Evolutionary conservation across 805 yeast genomes (phyloP).

Genomic region (Schizosaccharomyces pombe): DNA sequence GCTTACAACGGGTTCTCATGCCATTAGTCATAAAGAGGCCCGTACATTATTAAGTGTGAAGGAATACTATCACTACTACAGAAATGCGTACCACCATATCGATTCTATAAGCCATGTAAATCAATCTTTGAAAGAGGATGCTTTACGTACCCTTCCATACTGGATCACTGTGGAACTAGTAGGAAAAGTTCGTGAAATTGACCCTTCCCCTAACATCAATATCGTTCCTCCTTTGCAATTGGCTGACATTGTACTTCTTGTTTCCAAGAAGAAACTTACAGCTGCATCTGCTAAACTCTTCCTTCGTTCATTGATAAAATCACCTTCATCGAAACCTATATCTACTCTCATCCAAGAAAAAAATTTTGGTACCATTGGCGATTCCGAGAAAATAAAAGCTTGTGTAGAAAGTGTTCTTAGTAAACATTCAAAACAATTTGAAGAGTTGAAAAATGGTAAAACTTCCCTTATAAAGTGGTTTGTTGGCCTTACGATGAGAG

Average conservation of each 20-base stretch:
- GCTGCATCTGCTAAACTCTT: no score
- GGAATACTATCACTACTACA: not conserved
- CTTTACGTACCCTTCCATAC: not conserved
- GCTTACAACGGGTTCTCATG: not conserved
- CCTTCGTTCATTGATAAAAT: not conserved
- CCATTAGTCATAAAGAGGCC: not conserved
- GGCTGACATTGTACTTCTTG: not conserved
- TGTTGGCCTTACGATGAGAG: conserved; percentile 67
- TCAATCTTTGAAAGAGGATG: not conserved
- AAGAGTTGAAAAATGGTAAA: conserved; percentile 32
- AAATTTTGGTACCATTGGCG: not conserved
- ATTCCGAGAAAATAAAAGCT: conserved; percentile 15
- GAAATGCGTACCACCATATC: not conserved
- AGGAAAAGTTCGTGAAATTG: not conserved
- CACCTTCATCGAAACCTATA: not conserved
- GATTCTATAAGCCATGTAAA: not conserved
- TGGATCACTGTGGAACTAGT: not conserved
- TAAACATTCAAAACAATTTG: conserved; percentile 30
- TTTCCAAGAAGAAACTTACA: not conserved
- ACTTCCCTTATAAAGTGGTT: conserved; percentile 49
- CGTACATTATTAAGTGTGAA: not conserved
- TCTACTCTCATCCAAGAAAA: not conserved
- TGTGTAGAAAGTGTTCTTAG: conserved; percentile 26
- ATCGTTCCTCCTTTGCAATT: not conserved
- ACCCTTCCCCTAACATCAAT: not conserved